phyloP scores from a whole-genome alignment of 331 rosid genomes.

The Prunus yedoensis region DNA sequence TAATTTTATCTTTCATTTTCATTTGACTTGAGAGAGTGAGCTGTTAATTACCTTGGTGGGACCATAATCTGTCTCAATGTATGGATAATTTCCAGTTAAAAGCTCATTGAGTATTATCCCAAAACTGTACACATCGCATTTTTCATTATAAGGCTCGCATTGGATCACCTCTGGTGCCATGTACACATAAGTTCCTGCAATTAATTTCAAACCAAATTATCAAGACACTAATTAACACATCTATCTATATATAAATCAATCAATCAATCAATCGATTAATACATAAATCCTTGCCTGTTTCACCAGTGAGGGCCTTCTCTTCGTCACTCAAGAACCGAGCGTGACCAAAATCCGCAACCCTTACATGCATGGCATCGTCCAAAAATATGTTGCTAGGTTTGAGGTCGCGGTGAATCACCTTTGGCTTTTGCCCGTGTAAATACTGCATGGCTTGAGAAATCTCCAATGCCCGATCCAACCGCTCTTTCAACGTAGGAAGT shows the following conservation, averaged over 20 bases:
- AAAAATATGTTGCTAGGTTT: conserved; percentile 46
- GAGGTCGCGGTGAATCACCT: conserved; percentile 56
- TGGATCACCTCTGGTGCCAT: conserved; percentile 70
- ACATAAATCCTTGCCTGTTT: conserved; percentile 24
- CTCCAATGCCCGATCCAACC: conserved; percentile 54
- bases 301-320: conserved; percentile 47
- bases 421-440: conserved; percentile 72
- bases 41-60: conserved; percentile 56
- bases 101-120: conserved; percentile 68
- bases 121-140: conserved; percentile 70
- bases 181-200: conserved; percentile 64
- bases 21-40: not conserved
- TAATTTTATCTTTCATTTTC: no score
- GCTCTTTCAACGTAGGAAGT: conserved; percentile 50
- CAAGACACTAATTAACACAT: not conserved
- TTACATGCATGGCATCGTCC: conserved; percentile 37
- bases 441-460: conserved; percentile 78
- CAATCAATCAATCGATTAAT: not conserved
- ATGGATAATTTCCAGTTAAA: conserved; percentile 55
- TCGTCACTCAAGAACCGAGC: conserved; percentile 48
- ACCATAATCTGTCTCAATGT: conserved; percentile 54
- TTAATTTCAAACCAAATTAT: not conserved
- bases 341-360: conserved; percentile 78
- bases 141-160: conserved; percentile 77
- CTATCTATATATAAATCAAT: not conserved